Evolutionary conservation across 2,329 filamentous ascomycete genomes (phyloP), one percentile per base, ranked within the genome.

Genomic region (Fusarium sambucinum): DNA sequence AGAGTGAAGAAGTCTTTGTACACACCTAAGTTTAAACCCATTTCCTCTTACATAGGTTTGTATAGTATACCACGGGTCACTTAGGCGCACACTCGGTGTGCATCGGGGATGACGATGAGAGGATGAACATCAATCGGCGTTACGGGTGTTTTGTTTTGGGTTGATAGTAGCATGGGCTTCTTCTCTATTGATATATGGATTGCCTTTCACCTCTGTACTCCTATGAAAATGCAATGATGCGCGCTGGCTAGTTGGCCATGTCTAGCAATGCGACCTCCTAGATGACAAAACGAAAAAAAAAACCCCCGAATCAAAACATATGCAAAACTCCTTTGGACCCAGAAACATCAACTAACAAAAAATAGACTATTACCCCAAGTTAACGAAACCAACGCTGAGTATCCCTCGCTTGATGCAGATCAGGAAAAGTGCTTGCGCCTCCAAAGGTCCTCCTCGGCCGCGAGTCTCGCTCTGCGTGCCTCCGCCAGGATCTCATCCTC

Each of bases 401-500:
- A 10, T 38, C 27, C 27, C 17, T 23, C 14, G 21, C 21, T 65
- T 19, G 25, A 29, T 53, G 40, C 35, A 40, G 25, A 51, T 65
- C 69, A 79, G 17, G 73, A 74, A 56, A 75, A 73, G 69, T 76
- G 62, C 80, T 88, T 88, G 67, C 80, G 78, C 71, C 80, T 78
- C 76, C 83, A 76, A 35, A 82, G 79, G 60, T 85, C 83, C 50
- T 86, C 83, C 13, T 85, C 83, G 30, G 78, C 79, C 3, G 73
- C 76, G 19, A 77, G 44, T 50, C 80, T 77, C 11, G 79, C 79
- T 53, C 76, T 74, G 38, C 81, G 74, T 11, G 81, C 83, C 55
- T 82, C 80, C 52, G 80, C 80, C 45, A 79, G 69, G 57, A 86
- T 81, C 66, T 86, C 82, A 35, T 86, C 82, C 70, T 86, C 82